These are phyloP conservation scores for Coffea canephora DNA, from an alignment of 257 asterid genomes.

Conservation along the genomic window DNA sequence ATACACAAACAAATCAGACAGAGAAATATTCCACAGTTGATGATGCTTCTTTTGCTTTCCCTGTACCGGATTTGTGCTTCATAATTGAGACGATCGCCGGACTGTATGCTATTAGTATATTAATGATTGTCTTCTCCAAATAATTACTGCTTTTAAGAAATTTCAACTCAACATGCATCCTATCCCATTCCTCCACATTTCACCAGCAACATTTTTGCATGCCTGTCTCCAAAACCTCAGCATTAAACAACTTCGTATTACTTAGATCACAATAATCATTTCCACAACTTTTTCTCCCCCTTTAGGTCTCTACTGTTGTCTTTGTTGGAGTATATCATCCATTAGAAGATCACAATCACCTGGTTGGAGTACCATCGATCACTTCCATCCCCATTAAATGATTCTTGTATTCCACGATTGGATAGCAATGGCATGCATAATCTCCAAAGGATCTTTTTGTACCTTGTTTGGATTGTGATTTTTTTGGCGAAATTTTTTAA, in stretches of 20 bases:
- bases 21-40: too few species aligned
- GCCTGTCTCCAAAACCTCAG: not conserved
- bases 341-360: not conserved
- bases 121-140: not conserved
- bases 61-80: too few species aligned
- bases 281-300: not conserved
- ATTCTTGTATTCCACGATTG: not conserved
- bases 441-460: not conserved
- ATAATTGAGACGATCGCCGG: too few species aligned
- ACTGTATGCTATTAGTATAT: too few species aligned
- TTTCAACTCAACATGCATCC: not conserved
- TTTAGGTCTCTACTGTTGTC: not conserved
- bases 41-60: too few species aligned
- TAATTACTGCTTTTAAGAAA: not conserved
- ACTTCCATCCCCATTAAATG: not conserved
- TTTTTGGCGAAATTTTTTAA: too few species aligned
- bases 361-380: not conserved
- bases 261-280: not conserved
- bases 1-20: too few species aligned
- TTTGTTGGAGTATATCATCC: too few species aligned
- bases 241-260: not conserved
- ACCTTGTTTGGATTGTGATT: not conserved
- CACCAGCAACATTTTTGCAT: not conserved
- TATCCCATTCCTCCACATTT: not conserved
- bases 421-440: not conserved